phyloP scores from a whole-genome alignment of 345 rosid species.

The Barbarea vulgaris region DNA sequence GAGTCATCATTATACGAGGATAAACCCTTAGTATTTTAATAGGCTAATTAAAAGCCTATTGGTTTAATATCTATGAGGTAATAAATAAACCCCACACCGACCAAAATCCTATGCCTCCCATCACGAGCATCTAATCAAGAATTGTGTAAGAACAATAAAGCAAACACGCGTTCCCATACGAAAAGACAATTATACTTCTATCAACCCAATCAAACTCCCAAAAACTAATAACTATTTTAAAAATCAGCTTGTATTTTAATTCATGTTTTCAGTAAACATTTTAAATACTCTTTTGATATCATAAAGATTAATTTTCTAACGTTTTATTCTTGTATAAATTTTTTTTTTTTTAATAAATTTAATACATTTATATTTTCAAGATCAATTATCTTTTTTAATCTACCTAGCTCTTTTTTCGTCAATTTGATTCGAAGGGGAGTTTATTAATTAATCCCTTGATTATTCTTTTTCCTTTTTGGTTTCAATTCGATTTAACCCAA shows the following conservation, averaged over 20 bases:
- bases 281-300: too few relatives aligned
- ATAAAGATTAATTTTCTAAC: too few relatives aligned
- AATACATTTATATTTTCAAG: too few relatives aligned
- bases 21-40: not conserved
- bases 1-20: not conserved
- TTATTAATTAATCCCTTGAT: not conserved
- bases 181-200: constrained; percentile 23
- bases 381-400: too few relatives aligned
- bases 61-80: not conserved
- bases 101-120: not conserved
- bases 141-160: not conserved
- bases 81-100: not conserved
- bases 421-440: not conserved
- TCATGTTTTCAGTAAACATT: not conserved
- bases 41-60: not conserved
- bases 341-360: too few relatives aligned
- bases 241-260: not conserved
- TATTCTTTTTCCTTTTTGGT: not conserved
- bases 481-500: not conserved
- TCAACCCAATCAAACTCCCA: not conserved
- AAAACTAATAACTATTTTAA: not conserved
- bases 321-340: too few relatives aligned
- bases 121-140: not conserved
- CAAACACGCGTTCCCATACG: not conserved
- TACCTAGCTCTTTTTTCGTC: not conserved